Evolutionary conservation across 1,284 basidiomycete genomes (phyloP), one percentile per base, ranked within the genome.

Genomic region (Agroathelia rolfsii): DNA sequence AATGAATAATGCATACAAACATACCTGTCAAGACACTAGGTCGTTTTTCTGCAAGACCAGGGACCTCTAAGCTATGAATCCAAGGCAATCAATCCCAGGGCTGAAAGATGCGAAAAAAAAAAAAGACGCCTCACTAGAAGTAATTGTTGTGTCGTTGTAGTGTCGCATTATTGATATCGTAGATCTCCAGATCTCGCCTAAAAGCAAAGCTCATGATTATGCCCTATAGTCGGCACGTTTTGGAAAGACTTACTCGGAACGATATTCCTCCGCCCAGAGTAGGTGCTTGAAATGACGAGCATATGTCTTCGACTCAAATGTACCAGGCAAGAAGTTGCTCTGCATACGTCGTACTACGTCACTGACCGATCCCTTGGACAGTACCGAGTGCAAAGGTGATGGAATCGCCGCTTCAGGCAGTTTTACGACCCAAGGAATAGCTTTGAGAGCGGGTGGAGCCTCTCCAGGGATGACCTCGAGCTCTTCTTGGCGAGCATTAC

Each of bases 1-100:
- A 12, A 26, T 6, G 16, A 26, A 26, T 7, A 12, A n/a, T 8
- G 6, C 34, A 28, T n/a, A 5, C 11, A 24, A 17, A 51, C 62
- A 44, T 28, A 66, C 76, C 73, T n/a, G 71, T 55, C 3, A 76
- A 54, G 3, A 77, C 72, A 41, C 73, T 75, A 0, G 73, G 74
- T 1, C 73, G 59, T 38, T 77, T 79, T 48, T 79, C 76, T 0
- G 76, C 72, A 1, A 81, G 52, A 1, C 75, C 76, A 3, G 69
- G 72, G 3, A 80, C 74, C 2, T 45, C 38, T 6, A 80, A 54
- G 38, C 76, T 78, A n/a, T n/a, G 24, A 2, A 30, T 11, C 35
- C 20, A 30, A 23, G 21, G 11, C 38, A n/a, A 32, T 18, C n/a
- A 37, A 11, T 27, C 11, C 28, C 10, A 12, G 18, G 30, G 15